Conservation (phyloP, 805 yeast species). For the Metschnikowia santaceciliae region DNA sequence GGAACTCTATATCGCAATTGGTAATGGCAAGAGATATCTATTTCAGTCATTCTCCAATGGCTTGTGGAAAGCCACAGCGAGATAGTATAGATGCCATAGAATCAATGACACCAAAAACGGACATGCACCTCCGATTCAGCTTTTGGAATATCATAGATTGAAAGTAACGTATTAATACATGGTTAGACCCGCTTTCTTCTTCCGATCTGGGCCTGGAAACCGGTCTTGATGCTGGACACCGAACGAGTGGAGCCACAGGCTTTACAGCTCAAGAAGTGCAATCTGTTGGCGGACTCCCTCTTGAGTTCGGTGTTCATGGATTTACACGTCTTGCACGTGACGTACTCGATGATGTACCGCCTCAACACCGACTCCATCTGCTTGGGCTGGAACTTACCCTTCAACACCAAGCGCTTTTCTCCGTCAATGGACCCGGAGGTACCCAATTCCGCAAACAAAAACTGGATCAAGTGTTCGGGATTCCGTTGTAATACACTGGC, state of each 20-base stretch:
- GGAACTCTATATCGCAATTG: too few relatives aligned
- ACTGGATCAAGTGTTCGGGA: slow-evolving; percentile 95
- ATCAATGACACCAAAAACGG: too few relatives aligned
- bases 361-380: slow-evolving; percentile 95
- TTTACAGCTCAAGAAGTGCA: slow-evolving; percentile 95
- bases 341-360: slow-evolving; percentile 95
- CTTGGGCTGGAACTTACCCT: slow-evolving; percentile 97
- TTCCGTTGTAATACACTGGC: slow-evolving; percentile 92
- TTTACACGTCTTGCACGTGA: slow-evolving; percentile 98
- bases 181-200: slow-evolving; percentile 64
- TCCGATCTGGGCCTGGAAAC: slow-evolving; percentile 98
- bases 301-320: slow-evolving; percentile 93
- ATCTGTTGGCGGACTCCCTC: slow-evolving; percentile 94
- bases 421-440: slow-evolving; percentile 99
- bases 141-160: not conserved
- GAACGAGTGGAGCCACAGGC: slow-evolving; percentile 98
- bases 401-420: slow-evolving; percentile 91
- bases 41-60: too few relatives aligned
- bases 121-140: too few relatives aligned
- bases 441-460: slow-evolving; percentile 97
- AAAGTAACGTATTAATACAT: not conserved
- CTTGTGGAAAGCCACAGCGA: too few relatives aligned
- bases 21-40: too few relatives aligned
- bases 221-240: slow-evolving; percentile 95
- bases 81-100: too few relatives aligned